These are phyloP conservation scores for Myrmaecium sp. DNA, from an alignment of 2,329 filamentous ascomycete genomes.

Conservation along the genomic window DNA sequence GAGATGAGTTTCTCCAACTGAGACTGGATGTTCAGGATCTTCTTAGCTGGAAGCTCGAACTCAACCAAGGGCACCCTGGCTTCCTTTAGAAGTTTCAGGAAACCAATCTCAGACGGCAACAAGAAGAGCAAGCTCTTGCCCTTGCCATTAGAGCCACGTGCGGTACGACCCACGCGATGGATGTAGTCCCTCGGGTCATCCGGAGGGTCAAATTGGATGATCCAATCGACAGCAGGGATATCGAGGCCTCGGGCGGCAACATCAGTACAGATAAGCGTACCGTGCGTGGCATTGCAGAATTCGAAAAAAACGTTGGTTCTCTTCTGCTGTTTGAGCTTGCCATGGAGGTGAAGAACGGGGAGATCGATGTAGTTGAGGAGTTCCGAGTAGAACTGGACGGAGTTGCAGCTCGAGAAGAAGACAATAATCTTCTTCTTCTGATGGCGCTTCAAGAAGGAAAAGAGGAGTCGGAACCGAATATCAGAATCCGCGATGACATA, in stretches of 20 bases:
- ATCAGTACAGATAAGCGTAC: conserved; percentile 88
- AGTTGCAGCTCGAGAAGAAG: conserved; percentile 73
- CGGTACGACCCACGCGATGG: conserved; percentile 89
- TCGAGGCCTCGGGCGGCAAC: conserved; percentile 90
- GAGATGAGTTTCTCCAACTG: conserved; percentile 88
- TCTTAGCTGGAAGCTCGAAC: conserved; percentile 85
- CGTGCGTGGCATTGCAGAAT: conserved; percentile 71
- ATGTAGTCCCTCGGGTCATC: conserved; percentile 68
- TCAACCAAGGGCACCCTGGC: conserved; percentile 87
- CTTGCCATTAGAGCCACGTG: conserved; percentile 65
- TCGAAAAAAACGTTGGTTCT: conserved; percentile 99
- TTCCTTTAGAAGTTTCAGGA: conserved; percentile 79
- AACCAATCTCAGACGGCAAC: conserved; percentile 80
- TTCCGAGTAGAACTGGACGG: conserved; percentile 83
- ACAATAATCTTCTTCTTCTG: conserved; percentile 95
- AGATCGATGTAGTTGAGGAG: conserved; percentile 96
- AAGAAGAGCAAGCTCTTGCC: conserved; percentile 87
- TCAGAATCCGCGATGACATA: conserved; percentile 90
- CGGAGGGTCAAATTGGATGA: conserved; percentile 87
- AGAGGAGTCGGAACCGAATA: conserved; percentile 82
- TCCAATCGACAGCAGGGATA: conserved; percentile 92
- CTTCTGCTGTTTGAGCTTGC: conserved; percentile 95
- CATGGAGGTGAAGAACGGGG: conserved; percentile 70
- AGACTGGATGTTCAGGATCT: conserved; percentile 57
- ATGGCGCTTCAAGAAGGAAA: conserved; percentile 85